Conservation (phyloP, 2,329 filamentous ascomycete genomes). For the Fusarium cyanostomum region DNA sequence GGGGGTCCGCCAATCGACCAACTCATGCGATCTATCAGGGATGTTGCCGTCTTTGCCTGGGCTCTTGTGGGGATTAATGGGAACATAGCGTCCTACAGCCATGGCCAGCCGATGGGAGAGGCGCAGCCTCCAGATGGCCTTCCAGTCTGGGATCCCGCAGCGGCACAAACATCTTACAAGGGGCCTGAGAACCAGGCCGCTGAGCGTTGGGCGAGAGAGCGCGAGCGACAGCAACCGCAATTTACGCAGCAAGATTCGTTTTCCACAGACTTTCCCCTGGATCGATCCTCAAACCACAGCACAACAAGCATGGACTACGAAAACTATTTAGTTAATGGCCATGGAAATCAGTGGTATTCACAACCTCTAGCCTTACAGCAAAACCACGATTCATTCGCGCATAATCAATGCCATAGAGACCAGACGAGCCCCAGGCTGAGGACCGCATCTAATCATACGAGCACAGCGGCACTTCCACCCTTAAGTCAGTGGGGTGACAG, state of each 20-base stretch:
- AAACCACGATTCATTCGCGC: constrained; percentile 25
- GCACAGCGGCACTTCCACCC: constrained; percentile 1
- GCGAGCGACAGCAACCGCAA: constrained; percentile 7
- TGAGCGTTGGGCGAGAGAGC: constrained; percentile 30
- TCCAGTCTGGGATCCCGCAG: constrained; percentile 41
- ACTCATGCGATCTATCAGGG: constrained; percentile 82
- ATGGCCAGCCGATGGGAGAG: constrained; percentile 70
- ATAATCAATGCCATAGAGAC: constrained; percentile 7
- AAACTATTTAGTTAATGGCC: constrained; percentile 3
- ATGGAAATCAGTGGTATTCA: constrained; percentile 15
- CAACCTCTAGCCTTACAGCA: constrained; percentile 21
- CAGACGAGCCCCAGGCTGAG: not conserved
- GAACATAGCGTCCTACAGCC: constrained; percentile 70
- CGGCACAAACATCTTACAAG: constrained; percentile 25
- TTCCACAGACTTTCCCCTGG: constrained; percentile 6
- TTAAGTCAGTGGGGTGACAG: constrained; percentile 3
- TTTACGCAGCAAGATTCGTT: constrained; percentile 1
- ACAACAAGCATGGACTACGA: constrained; percentile 8
- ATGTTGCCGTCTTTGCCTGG: constrained; percentile 91
- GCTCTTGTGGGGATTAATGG: constrained; percentile 83
- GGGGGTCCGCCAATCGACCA: constrained; percentile 67
- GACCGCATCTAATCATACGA: not conserved
- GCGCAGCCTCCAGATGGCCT: constrained; percentile 59
- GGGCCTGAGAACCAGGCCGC: constrained; percentile 42
- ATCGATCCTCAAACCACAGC: not conserved